phyloP scores from a whole-genome alignment of 2,329 filamentous ascomycete genomes.

The Colletotrichum sp. region DNA sequence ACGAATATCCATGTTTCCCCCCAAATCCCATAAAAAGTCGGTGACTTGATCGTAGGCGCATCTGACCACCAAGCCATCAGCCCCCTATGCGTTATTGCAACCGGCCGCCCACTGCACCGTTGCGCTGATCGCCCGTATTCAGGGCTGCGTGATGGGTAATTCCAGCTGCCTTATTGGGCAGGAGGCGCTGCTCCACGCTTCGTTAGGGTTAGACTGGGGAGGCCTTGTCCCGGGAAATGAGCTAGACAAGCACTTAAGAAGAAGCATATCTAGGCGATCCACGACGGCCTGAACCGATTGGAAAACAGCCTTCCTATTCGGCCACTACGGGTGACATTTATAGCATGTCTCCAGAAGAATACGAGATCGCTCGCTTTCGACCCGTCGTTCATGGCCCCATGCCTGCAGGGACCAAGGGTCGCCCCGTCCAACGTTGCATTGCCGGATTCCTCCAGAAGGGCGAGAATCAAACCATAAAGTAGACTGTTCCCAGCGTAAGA shows the following conservation, averaged over 20 bases:
- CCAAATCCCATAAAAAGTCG: not conserved
- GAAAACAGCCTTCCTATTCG: not conserved
- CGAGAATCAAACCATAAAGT: not conserved
- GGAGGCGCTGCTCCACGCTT: not conserved
- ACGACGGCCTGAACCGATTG: not conserved
- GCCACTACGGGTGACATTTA: not conserved
- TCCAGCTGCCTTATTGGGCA: conserved; percentile 15
- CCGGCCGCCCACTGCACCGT: not conserved
- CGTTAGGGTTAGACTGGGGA: not conserved
- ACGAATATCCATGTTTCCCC: not conserved
- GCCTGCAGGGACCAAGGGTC: conserved; percentile 1
- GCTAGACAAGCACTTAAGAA: not conserved
- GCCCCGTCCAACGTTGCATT: conserved; percentile 6
- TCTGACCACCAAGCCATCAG: not conserved
- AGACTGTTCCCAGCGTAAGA: not conserved
- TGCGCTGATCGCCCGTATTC: conserved; percentile 13
- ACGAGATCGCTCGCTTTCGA: not conserved
- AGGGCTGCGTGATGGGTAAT: conserved; percentile 3
- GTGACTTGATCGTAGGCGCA: not conserved
- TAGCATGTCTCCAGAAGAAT: not conserved
- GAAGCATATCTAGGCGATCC: conserved; percentile 8
- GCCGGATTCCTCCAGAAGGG: not conserved
- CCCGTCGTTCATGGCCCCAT: not conserved
- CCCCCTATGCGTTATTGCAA: not conserved
- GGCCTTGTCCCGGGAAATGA: conserved; percentile 8